Base-by-base conservation (phyloP, 768 basidiomycete genomes). In the Sporobolomyces roseus region DNA sequence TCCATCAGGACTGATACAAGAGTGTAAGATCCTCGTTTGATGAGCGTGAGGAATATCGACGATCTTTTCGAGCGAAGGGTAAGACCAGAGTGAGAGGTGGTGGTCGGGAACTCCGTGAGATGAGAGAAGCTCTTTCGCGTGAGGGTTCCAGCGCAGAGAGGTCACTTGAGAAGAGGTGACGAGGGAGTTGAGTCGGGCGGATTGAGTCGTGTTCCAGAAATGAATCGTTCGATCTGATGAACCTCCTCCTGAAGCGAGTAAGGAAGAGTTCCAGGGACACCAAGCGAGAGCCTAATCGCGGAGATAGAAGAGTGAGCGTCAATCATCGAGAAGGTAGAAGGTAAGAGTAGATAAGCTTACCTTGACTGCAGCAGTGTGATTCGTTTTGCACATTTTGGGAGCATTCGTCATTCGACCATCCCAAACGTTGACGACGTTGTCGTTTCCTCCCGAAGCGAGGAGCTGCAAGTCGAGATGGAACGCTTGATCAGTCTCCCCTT, bases 351-450 rank as follows among this genome's bases (percentile, higher is more conserved):
- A 35, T 4, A n/a, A 23, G 45, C 43, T 59, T 13, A 59, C 56
- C 23, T 60, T 60, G 71, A 83, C 81, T 2, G 92, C 92, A 0
- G 91, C 92, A 0, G 88, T 90, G 77, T 94, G 92, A 77, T 90
- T 92, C 52, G 88, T 81, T 79, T 93, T 93, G 29, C 88, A 90
- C 90, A 90, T 93, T 77, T 91, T 92, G 0, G 91, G 77, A 79
- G 77, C 83, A 4, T 84, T 86, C 68, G 75, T 77, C 71, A 73
- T 74, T 62, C 90, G 83, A 9, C 88, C 90, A 74, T 99, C 94
- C 94, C 94, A 99, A 56, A 96, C 88, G 76, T 96, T 94, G 61
- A 98, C 93, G 25, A 96, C 92, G 71, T 98, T 97, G 78, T 98
- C 96, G 76, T 98, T 96, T 0, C 93, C 94, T 3, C 94, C 94